Conservation (phyloP, 305 asterid genomes). For the Euphrasia arctica region DNA sequence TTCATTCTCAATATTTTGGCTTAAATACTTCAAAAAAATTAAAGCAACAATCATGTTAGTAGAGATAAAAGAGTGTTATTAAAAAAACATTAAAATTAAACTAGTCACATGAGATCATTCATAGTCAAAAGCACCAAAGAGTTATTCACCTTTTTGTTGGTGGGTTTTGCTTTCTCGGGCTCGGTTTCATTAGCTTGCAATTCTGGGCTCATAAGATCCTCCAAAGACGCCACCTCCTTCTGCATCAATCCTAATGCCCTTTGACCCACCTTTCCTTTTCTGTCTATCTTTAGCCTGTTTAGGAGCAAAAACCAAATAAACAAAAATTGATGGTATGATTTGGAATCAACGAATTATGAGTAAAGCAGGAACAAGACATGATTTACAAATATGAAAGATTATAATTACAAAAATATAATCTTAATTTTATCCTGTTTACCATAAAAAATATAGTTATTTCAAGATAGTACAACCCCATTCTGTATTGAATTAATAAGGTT, state of each 20-base stretch:
- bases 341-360: background rate
- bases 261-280: constrained; percentile 70
- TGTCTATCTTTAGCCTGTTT: constrained; percentile 88
- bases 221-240: constrained; percentile 85
- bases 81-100: no score
- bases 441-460: background rate
- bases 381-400: background rate
- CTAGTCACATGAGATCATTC: background rate
- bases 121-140: constrained; percentile 5
- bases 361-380: background rate
- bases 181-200: constrained; percentile 48
- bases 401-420: background rate
- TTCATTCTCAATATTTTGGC: no score
- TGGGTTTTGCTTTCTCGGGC: constrained; percentile 56
- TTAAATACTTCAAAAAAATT: no score
- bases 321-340: background rate
- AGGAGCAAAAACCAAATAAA: constrained; percentile 20
- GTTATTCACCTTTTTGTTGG: constrained; percentile 64
- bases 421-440: background rate
- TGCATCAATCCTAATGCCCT: constrained; percentile 78
- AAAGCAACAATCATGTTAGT: no score
- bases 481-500: no score
- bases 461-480: no score
- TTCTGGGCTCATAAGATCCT: constrained; percentile 57
- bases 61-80: no score